Evolutionary conservation across 306 rosid species (phyloP).

Genomic region (Begonia masoniana): DNA sequence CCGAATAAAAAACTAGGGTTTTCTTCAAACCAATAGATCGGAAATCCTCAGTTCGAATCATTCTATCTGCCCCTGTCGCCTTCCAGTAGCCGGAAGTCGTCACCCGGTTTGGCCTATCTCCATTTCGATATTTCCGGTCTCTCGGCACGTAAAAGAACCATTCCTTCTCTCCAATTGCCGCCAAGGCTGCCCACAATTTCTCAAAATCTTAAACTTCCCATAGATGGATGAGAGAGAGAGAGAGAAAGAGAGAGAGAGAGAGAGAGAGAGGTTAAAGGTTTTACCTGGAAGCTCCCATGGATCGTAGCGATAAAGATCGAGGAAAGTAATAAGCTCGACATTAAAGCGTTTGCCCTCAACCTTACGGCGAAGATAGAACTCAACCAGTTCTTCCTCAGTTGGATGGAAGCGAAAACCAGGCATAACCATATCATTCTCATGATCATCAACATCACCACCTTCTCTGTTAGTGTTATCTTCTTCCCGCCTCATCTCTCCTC

Average conservation of each 20-base stretch:
- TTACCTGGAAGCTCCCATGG: conserved; percentile 99
- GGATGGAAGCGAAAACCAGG: conserved; percentile 98
- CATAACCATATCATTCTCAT: conserved; percentile 93
- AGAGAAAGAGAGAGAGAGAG: background rate
- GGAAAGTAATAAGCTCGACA: conserved; percentile 95
- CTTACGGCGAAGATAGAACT: conserved; percentile 99
- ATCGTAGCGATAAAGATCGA: conserved; percentile 98
- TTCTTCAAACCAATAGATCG: conserved; percentile 89
- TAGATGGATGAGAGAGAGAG: conserved; percentile 12
- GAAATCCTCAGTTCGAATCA: conserved; percentile 65
- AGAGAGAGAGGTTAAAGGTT: background rate
- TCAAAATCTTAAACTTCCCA: conserved; percentile 7
- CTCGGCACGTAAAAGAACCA: conserved; percentile 97
- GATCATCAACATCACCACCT: conserved; percentile 28
- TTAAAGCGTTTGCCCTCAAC: conserved; percentile 99
- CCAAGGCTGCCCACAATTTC: conserved; percentile 41
- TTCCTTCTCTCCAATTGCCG: conserved; percentile 96
- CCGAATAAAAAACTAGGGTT: conserved; percentile 99
- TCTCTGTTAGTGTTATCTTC: conserved; percentile 14
- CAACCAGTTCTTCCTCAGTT: conserved; percentile 88
- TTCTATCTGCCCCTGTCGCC: conserved; percentile 93
- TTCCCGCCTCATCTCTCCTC: conserved; percentile 32
- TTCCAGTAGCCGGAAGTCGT: conserved; percentile 98
- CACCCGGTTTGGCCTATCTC: conserved; percentile 84
- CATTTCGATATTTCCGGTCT: conserved; percentile 83